phyloP scores from a whole-genome alignment of 345 rosid genomes.

The Diplotaxis tenuifolia region DNA sequence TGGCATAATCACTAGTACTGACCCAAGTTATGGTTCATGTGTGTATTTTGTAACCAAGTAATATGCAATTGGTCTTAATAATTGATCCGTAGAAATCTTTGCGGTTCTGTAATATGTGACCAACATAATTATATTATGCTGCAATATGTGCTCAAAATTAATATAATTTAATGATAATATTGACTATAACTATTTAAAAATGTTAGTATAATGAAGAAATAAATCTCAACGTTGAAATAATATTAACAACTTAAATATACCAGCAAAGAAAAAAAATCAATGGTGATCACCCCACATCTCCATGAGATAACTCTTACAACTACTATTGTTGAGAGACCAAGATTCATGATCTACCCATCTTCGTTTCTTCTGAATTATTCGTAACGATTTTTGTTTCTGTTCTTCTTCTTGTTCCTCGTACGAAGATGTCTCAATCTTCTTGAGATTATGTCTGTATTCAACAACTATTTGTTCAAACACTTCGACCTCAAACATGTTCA shows the following conservation, averaged over 20 bases:
- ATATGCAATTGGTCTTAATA: not conserved
- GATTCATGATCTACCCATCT: conserved; percentile 26
- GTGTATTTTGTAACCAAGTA: not conserved
- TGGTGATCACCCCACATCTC: conserved; percentile 61
- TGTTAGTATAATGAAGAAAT: not conserved
- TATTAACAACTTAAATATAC: not conserved
- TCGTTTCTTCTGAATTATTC: conserved; percentile 21
- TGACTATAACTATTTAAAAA: not conserved
- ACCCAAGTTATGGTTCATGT: not conserved
- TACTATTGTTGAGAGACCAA: conserved; percentile 46
- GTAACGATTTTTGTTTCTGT: not conserved
- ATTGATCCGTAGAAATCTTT: not conserved
- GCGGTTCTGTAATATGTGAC: not conserved
- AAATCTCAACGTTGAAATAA: not conserved
- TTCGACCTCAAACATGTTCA: conserved; percentile 81
- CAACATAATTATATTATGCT: not conserved
- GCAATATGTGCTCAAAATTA: not conserved
- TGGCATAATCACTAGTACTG: not conserved
- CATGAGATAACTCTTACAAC: conserved; percentile 53
- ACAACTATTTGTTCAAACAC: conserved; percentile 66
- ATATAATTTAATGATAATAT: not conserved
- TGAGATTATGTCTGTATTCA: conserved; percentile 71
- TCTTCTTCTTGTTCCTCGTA: conserved; percentile 19
- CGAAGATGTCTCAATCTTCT: conserved; percentile 31
- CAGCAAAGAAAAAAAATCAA: conserved; percentile 23